Evolutionary conservation across 2,329 filamentous ascomycete species (phyloP).

Genomic region (Xylaria hypoxylon): DNA sequence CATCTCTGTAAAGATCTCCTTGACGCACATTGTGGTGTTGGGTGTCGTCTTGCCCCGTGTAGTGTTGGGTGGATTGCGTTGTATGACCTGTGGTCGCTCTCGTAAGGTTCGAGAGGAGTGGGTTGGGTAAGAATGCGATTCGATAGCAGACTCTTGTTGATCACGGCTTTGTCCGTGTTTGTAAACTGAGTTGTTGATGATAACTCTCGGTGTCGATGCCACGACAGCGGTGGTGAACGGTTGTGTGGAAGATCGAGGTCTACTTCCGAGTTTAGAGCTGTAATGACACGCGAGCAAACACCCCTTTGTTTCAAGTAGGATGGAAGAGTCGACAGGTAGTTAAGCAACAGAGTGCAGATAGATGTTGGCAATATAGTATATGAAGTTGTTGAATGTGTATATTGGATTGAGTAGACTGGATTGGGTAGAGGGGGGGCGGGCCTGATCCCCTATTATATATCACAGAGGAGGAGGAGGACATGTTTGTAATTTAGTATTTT

Average conservation of each 20-base stretch:
- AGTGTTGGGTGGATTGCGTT: slow-evolving; percentile 44
- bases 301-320: slow-evolving; percentile 18
- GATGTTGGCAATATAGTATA: slow-evolving; percentile 19
- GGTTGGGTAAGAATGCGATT: slow-evolving; percentile 34
- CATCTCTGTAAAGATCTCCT: slow-evolving; percentile 60
- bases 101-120: slow-evolving; percentile 32
- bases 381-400: slow-evolving; percentile 24
- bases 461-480: slow-evolving; percentile 31
- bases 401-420: slow-evolving; percentile 26
- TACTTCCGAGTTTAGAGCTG: slow-evolving; percentile 42
- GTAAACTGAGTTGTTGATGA: slow-evolving; percentile 46
- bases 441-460: slow-evolving; percentile 36
- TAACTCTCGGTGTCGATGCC: slow-evolving; percentile 44
- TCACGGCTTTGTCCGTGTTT: slow-evolving; percentile 39
- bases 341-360: slow-evolving; percentile 6
- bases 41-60: slow-evolving; percentile 45
- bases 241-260: slow-evolving; percentile 41
- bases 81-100: slow-evolving; percentile 40
- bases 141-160: slow-evolving; percentile 23
- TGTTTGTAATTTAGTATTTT: slow-evolving; percentile 42
- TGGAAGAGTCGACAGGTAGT: slow-evolving; percentile 11
- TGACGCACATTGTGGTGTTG: slow-evolving; percentile 62
- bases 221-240: slow-evolving; percentile 42
- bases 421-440: slow-evolving; percentile 25
- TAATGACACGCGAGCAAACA: slow-evolving; percentile 36